phyloP scores from a whole-genome alignment of 23 red algal genomes.

The Gracilaria domingensis region DNA sequence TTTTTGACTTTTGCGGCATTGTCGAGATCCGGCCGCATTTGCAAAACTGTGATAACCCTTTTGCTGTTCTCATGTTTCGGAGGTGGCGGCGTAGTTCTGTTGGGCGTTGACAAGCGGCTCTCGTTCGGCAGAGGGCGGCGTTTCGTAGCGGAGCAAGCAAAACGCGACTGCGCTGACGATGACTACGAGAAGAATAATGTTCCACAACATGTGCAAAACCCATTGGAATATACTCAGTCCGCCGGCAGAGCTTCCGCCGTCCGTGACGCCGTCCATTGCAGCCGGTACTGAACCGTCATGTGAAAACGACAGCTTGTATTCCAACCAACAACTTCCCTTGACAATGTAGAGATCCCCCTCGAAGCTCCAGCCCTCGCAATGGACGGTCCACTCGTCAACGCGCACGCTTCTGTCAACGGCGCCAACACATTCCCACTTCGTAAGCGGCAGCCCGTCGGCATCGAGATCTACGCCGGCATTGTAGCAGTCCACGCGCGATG shows the following conservation, averaged over 20 bases:
- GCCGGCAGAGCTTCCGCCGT: not conserved
- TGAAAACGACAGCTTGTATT: slow-evolving; percentile 36
- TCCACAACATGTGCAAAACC: not conserved
- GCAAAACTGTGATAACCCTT: slow-evolving; percentile 1
- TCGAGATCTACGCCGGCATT: slow-evolving; percentile 34
- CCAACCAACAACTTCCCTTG: slow-evolving; percentile 45
- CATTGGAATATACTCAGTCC: not conserved
- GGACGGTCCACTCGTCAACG: slow-evolving; percentile 19
- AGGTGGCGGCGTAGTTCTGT: slow-evolving; percentile 15
- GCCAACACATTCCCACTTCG: slow-evolving; percentile 42
- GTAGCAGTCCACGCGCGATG: slow-evolving; percentile 58
- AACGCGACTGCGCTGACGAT: not conserved
- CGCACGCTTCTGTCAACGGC: slow-evolving; percentile 19
- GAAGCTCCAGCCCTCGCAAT: slow-evolving; percentile 61
- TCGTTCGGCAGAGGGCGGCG: not conserved
- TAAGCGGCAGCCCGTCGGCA: not conserved
- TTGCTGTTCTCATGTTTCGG: not conserved
- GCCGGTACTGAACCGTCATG: not conserved
- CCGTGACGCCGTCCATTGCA: not conserved
- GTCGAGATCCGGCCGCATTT: not conserved
- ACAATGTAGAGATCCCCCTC: slow-evolving; percentile 29
- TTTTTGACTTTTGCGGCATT: not conserved
- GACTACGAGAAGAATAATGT: not conserved
- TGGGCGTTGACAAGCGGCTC: not conserved
- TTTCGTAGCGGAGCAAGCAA: not conserved